Evolutionary conservation across 2,329 filamentous ascomycete species (phyloP).

Genomic region (Venturia asperata): DNA sequence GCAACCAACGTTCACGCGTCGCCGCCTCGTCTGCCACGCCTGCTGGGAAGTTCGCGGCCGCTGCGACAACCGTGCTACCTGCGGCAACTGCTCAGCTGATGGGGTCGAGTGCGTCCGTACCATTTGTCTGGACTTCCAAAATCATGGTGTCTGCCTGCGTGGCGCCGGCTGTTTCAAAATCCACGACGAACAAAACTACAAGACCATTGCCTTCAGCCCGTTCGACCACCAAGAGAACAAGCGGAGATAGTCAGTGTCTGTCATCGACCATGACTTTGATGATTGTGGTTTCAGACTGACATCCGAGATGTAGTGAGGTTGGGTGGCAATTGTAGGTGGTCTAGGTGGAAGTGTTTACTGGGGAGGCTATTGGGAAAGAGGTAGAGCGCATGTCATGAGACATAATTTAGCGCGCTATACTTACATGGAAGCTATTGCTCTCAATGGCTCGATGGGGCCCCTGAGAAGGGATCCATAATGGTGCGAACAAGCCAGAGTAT

Average conservation of each 20-base stretch:
- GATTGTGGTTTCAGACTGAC: neutral
- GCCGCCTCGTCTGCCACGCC: constrained; percentile 16
- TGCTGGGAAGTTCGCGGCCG: constrained; percentile 7
- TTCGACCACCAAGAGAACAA: constrained; percentile 6
- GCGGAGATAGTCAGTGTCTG: constrained; percentile 2
- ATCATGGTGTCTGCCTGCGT: neutral
- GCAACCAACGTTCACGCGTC: neutral
- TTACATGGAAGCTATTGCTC: too few relatives aligned
- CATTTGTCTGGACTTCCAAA: constrained; percentile 7
- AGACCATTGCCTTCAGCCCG: neutral
- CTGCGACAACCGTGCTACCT: constrained; percentile 10
- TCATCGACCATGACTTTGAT: neutral
- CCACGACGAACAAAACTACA: constrained; percentile 14
- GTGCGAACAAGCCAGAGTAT: too few relatives aligned
- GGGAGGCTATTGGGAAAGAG: neutral
- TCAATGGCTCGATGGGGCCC: too few relatives aligned
- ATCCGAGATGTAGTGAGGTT: neutral
- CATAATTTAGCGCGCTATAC: too few relatives aligned
- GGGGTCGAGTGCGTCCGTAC: constrained; percentile 13
- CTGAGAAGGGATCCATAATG: too few relatives aligned
- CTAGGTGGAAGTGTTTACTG: neutral
- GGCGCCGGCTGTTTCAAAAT: constrained; percentile 13
- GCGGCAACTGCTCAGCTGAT: constrained; percentile 3
- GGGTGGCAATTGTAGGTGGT: neutral
- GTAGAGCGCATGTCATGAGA: too few relatives aligned